Conservation (phyloP, 2,329 filamentous ascomycete species). For the Aspergillus latus region DNA sequence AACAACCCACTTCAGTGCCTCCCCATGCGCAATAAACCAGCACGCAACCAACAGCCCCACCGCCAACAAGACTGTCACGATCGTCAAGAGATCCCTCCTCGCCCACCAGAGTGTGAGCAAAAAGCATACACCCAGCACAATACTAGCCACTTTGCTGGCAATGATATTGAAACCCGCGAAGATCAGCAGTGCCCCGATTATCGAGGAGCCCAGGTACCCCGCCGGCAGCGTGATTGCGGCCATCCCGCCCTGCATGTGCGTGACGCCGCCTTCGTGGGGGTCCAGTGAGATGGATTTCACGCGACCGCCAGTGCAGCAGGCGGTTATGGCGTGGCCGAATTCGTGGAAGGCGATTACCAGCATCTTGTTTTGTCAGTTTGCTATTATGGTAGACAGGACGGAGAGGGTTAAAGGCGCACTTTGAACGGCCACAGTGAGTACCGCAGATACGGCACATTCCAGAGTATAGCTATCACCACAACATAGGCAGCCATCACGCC, state of each 20-base stretch:
- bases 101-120: constrained; percentile 81
- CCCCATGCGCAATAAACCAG: constrained; percentile 77
- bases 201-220: constrained; percentile 72
- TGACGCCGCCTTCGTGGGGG: constrained; percentile 74
- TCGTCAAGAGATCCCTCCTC: constrained; percentile 73
- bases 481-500: constrained; percentile 71
- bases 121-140: constrained; percentile 71
- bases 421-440: constrained; percentile 80
- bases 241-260: constrained; percentile 72
- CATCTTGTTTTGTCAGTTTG: constrained; percentile 56
- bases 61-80: constrained; percentile 67
- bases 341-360: constrained; percentile 82
- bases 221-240: constrained; percentile 71
- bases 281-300: constrained; percentile 75
- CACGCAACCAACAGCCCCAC: constrained; percentile 70
- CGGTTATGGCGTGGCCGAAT: constrained; percentile 71
- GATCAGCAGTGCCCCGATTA: constrained; percentile 74
- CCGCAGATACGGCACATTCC: constrained; percentile 76
- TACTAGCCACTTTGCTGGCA: constrained; percentile 74
- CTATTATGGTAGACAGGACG: neutral
- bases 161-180: constrained; percentile 82
- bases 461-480: constrained; percentile 71
- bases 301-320: constrained; percentile 68
- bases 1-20: constrained; percentile 71
- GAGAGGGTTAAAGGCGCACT: constrained; percentile 42